Conservation (phyloP, 176 grass and related monocot genomes). For the Avena atlantica region DNA sequence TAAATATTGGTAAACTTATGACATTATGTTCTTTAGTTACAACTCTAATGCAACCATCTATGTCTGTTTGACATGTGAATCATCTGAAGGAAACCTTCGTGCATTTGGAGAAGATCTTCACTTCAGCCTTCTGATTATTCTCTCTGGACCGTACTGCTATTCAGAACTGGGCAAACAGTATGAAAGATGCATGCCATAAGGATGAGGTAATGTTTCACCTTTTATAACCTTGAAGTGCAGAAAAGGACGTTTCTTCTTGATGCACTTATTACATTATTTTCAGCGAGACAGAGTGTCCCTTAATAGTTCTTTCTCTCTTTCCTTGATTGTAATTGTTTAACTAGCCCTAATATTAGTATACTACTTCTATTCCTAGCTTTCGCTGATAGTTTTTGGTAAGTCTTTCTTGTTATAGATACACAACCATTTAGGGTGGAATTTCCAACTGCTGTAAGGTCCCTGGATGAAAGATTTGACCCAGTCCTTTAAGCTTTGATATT, state of each 20-base stretch:
- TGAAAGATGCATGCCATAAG: conserved; percentile 5
- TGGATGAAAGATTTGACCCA: neutral
- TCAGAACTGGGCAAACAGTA: neutral
- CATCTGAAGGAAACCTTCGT: conserved; percentile 3
- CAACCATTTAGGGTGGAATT: neutral
- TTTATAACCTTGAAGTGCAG: conserved; percentile 5
- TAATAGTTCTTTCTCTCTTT: neutral
- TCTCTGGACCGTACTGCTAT: neutral
- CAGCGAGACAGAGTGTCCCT: neutral
- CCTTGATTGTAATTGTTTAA: conserved; percentile 1
- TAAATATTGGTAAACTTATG: conserved; percentile 14
- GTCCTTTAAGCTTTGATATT: neutral
- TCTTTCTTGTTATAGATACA: neutral
- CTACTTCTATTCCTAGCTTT: neutral
- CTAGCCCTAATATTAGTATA: neutral
- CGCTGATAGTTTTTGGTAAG: neutral
- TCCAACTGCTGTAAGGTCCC: neutral
- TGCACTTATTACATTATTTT: neutral
- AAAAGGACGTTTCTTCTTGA: neutral
- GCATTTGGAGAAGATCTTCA: conserved; percentile 11
- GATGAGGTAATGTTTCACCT: conserved; percentile 14
- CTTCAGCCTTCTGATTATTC: neutral
- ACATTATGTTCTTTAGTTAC: neutral
- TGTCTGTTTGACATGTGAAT: conserved; percentile 11
- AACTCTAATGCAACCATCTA: neutral